Evolutionary conservation across 257 asterid species (phyloP).

Genomic region (Apocynum venetum): DNA sequence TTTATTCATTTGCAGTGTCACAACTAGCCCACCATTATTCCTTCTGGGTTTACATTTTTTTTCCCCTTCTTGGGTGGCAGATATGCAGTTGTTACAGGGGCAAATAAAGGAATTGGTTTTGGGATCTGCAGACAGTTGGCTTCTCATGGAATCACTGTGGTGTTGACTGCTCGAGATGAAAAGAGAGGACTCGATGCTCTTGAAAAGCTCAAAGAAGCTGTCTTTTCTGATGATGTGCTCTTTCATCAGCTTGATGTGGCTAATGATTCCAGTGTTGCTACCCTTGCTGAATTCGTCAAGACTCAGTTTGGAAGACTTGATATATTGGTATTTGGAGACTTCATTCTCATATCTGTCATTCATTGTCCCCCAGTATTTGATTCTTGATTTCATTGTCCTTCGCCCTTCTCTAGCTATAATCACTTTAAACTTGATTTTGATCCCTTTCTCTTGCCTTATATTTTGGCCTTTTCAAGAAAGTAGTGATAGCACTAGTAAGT

Average conservation of each 20-base stretch:
- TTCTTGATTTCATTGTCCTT: background rate
- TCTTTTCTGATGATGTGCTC: constrained; percentile 21
- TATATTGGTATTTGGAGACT: constrained; percentile 34
- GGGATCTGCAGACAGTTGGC: constrained; percentile 42
- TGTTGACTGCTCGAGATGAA: constrained; percentile 44
- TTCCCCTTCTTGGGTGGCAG: constrained; percentile 13
- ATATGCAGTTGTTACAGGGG: constrained; percentile 49
- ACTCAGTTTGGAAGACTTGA: constrained; percentile 42
- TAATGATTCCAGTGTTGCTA: constrained; percentile 27
- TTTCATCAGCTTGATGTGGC: constrained; percentile 56
- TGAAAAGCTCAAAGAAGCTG: constrained; percentile 25
- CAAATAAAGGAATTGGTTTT: constrained; percentile 48
- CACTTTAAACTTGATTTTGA: too few species aligned
- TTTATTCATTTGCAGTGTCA: background rate
- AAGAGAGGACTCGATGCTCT: constrained; percentile 40
- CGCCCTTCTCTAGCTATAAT: too few species aligned
- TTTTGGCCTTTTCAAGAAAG: too few species aligned
- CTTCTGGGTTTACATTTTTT: background rate
- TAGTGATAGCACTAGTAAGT: too few species aligned
- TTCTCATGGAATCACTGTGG: constrained; percentile 34
- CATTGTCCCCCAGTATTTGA: background rate
- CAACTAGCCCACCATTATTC: background rate
- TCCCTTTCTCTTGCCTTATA: too few species aligned
- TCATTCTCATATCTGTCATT: too few species aligned
- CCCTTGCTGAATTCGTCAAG: constrained; percentile 35